Conservation (phyloP, 2,329 filamentous ascomycete species). For the Byssochlamys sp. region DNA sequence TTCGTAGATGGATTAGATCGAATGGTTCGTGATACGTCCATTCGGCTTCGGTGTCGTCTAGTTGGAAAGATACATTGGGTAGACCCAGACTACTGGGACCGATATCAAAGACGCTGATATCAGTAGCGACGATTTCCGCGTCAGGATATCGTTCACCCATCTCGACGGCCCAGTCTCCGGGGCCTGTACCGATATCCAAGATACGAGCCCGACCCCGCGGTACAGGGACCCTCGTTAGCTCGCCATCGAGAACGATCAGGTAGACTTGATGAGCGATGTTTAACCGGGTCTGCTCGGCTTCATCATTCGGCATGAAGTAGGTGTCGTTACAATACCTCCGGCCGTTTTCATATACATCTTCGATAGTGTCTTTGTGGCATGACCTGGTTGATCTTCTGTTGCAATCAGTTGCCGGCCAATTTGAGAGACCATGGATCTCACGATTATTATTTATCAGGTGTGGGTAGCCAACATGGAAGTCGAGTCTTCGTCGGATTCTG, state of each 20-base stretch:
- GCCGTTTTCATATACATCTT: conserved; percentile 52
- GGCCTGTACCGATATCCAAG: conserved; percentile 40
- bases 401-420: conserved; percentile 3
- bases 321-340: conserved; percentile 52
- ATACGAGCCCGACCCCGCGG: conserved; percentile 19
- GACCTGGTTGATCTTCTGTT: conserved; percentile 29
- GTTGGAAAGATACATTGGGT: conserved; percentile 39
- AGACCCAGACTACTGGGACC: conserved; percentile 23
- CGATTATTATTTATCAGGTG: not conserved
- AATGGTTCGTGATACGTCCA: conserved; percentile 43
- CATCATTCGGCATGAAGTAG: conserved; percentile 60
- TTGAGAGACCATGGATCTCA: not conserved
- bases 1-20: conserved; percentile 42
- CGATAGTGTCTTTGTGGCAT: conserved; percentile 31
- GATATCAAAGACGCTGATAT: conserved; percentile 36
- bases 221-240: conserved; percentile 23
- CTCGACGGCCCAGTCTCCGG: conserved; percentile 42
- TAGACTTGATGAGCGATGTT: conserved; percentile 56
- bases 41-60: conserved; percentile 39
- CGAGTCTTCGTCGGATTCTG: conserved; percentile 9
- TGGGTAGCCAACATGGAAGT: conserved; percentile 15
- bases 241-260: conserved; percentile 33
- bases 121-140: conserved; percentile 39
- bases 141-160: conserved; percentile 37
- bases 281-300: conserved; percentile 54